Evolutionary conservation across 2,329 filamentous ascomycete genomes (phyloP).

Genomic region (Alternaria novae-zelandiae): DNA sequence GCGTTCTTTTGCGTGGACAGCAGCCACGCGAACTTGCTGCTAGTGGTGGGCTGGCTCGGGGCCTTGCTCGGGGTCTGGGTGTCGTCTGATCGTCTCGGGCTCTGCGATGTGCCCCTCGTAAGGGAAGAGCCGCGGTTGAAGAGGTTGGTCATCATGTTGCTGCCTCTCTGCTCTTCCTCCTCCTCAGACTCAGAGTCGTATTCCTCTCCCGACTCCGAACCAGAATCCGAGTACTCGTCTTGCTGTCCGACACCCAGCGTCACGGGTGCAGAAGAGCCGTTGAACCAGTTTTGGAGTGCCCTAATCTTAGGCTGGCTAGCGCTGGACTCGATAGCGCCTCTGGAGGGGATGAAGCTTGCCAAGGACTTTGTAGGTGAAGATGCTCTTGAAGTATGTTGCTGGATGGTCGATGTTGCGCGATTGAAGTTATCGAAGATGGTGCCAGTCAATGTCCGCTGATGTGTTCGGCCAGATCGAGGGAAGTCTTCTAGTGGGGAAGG

Average conservation of each 20-base stretch:
- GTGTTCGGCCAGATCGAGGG: conserved; percentile 26
- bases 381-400: conserved; percentile 49
- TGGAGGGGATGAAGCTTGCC: conserved; percentile 49
- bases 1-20: conserved; percentile 45
- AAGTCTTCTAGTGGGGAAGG: conserved; percentile 39
- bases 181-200: conserved; percentile 32
- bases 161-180: conserved; percentile 32
- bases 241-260: conserved; percentile 49
- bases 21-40: conserved; percentile 47
- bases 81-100: conserved; percentile 22
- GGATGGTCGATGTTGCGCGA: conserved; percentile 44
- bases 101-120: conserved; percentile 31
- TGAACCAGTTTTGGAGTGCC: conserved; percentile 59
- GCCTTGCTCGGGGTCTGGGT: conserved; percentile 24
- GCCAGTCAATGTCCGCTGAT: conserved; percentile 45
- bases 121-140: conserved; percentile 41
- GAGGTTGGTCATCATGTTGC: conserved; percentile 42
- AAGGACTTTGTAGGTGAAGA: conserved; percentile 48
- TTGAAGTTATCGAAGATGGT: conserved; percentile 49
- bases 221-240: conserved; percentile 38
- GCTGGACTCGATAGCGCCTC: conserved; percentile 37
- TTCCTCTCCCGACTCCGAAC: conserved; percentile 34
- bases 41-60: conserved; percentile 32
- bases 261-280: conserved; percentile 59
- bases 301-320: conserved; percentile 42